Percentiles rank a stretch among this genome's conserved stretches.
These are phyloP conservation scores for Vachellia collinsii DNA, from an alignment of 306 rosid genomes.

Conservation along the genomic window DNA sequence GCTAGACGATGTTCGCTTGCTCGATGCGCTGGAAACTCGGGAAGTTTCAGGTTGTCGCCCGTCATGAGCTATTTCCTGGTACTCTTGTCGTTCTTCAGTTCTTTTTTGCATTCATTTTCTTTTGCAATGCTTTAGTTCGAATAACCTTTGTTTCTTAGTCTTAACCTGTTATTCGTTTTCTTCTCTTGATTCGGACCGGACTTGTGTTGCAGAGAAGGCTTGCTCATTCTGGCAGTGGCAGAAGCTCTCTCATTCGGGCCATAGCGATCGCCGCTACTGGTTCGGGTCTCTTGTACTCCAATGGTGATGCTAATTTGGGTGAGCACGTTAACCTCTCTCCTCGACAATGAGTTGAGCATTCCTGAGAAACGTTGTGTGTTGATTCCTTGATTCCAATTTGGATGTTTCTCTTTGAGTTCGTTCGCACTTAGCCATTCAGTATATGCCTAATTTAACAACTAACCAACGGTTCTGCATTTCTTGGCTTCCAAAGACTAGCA, in stretches of 20 bases:
- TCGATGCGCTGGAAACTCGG: background rate
- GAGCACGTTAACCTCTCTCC: slow-evolving; percentile 11
- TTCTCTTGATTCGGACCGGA: background rate
- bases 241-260: slow-evolving; percentile 42
- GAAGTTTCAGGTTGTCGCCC: background rate
- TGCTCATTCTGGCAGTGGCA: slow-evolving; percentile 22
- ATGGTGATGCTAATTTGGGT: slow-evolving; percentile 37
- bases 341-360: background rate
- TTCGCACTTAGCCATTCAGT: background rate
- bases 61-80: slow-evolving; percentile 55
- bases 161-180: background rate
- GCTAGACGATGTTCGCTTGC: background rate
- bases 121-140: background rate
- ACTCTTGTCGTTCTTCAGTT: background rate
- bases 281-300: slow-evolving; percentile 40
- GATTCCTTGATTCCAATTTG: background rate
- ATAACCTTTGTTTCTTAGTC: background rate
- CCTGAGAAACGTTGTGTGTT: background rate
- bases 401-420: background rate
- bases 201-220: slow-evolving; percentile 47
- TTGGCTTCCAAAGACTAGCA: background rate
- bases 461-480: background rate
- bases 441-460: background rate
- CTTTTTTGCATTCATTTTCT: background rate
- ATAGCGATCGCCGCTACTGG: slow-evolving; percentile 56